phyloP scores from a whole-genome alignment of 768 basidiomycete genomes.

The Leccinum sublutescens region DNA sequence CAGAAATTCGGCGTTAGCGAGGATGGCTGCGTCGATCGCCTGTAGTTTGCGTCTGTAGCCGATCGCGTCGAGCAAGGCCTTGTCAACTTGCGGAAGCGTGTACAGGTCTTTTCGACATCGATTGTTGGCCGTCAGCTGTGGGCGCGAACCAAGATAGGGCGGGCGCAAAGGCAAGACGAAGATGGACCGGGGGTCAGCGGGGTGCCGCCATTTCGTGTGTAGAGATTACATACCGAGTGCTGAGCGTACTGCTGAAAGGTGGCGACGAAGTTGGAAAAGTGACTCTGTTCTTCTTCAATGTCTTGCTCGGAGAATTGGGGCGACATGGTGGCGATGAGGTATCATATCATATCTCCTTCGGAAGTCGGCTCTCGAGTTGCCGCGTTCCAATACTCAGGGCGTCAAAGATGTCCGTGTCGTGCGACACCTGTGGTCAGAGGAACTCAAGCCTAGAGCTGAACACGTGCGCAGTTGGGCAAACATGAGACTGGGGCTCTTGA shows the following conservation, averaged over 20 bases:
- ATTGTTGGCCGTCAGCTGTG: slow-evolving; percentile 57
- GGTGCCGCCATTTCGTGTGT: neutral
- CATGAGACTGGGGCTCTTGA: slow-evolving; percentile 97
- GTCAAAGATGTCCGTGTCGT: no score
- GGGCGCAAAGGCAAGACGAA: neutral
- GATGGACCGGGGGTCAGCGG: neutral
- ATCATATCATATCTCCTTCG: neutral
- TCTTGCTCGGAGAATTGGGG: slow-evolving; percentile 30
- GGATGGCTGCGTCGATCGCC: slow-evolving; percentile 77
- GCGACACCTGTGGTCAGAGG: no score
- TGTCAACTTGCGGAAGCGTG: slow-evolving; percentile 65
- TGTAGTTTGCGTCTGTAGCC: slow-evolving; percentile 81
- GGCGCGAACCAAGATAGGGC: neutral
- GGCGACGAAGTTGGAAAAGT: slow-evolving; percentile 73
- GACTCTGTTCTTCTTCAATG: slow-evolving; percentile 58
- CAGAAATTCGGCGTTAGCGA: slow-evolving; percentile 77
- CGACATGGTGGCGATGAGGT: slow-evolving; percentile 21
- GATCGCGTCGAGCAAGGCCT: slow-evolving; percentile 59
- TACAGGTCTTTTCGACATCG: slow-evolving; percentile 76
- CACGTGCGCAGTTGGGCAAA: slow-evolving; percentile 86
- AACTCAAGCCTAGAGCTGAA: no score
- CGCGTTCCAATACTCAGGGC: no score
- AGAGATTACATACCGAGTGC: slow-evolving; percentile 45
- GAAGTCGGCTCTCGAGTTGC: neutral
- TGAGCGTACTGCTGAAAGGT: slow-evolving; percentile 75